Conservation (phyloP, 257 asterid species). For the Paraleonurus japonicus region DNA sequence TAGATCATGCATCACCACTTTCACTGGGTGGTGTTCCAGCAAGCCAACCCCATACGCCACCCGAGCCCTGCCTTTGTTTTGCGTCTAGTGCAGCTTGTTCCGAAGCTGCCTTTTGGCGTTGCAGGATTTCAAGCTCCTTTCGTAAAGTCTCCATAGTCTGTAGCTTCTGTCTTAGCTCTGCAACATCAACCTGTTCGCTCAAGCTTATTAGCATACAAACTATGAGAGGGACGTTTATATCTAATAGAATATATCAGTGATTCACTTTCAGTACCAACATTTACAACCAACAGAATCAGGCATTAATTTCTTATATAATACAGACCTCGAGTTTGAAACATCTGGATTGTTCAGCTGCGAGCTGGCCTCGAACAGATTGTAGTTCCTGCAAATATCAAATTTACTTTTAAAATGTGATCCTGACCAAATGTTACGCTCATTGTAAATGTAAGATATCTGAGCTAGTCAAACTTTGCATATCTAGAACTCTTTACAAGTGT, state of each 20-base stretch:
- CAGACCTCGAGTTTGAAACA: slow-evolving; percentile 98
- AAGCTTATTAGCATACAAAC: slow-evolving; percentile 20
- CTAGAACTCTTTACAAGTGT: background rate
- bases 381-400: slow-evolving; percentile 68
- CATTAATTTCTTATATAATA: slow-evolving; percentile 13
- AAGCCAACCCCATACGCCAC: slow-evolving; percentile 98
- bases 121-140: slow-evolving; percentile 92
- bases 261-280: background rate
- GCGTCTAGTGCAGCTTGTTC: slow-evolving; percentile 83
- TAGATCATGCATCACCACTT: slow-evolving; percentile 41
- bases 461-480: slow-evolving; percentile 5
- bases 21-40: slow-evolving; percentile 75
- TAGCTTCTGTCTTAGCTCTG: slow-evolving; percentile 91
- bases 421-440: background rate
- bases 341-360: slow-evolving; percentile 94
- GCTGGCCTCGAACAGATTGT: slow-evolving; percentile 91
- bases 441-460: background rate
- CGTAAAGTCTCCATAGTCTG: slow-evolving; percentile 75
- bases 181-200: slow-evolving; percentile 80
- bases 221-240: background rate
- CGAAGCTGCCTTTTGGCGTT: slow-evolving; percentile 91
- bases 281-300: slow-evolving; percentile 2
- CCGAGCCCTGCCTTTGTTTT: slow-evolving; percentile 67
- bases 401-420: background rate
- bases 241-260: background rate